Percentiles rank a stretch among this genome's conserved stretches.
phyloP scores from a whole-genome alignment of 768 basidiomycete genomes.

The Serendipita sp. region DNA sequence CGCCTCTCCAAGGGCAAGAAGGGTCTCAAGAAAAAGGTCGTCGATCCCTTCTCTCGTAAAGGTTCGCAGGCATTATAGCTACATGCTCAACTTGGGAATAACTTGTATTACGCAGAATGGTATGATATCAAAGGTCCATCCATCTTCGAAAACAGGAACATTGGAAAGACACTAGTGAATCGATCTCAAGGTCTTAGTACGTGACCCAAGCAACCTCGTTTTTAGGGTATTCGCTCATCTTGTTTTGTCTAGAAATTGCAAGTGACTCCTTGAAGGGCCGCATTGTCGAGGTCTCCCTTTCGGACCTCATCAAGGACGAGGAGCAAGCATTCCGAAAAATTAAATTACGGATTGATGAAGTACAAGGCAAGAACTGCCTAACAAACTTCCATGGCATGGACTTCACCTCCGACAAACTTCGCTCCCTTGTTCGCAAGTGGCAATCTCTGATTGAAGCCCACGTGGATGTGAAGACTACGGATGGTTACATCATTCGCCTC shows the following conservation, averaged over 20 bases:
- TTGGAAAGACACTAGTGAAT: slow-evolving; percentile 98
- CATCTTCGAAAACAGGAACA: slow-evolving; percentile 89
- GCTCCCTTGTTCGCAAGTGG: slow-evolving; percentile 99
- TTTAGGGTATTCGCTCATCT: not conserved
- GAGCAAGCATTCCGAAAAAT: slow-evolving; percentile 99
- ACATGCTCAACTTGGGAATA: not conserved
- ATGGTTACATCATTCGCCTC: slow-evolving; percentile 97
- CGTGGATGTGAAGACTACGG: slow-evolving; percentile 97
- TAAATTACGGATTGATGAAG: slow-evolving; percentile 90
- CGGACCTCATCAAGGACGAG: slow-evolving; percentile 98
- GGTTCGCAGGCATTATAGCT: slow-evolving; percentile 31
- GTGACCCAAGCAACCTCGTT: slow-evolving; percentile 20
- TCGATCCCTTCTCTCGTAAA: slow-evolving; percentile 99
- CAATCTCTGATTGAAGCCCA: slow-evolving; percentile 98
- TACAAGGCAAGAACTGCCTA: slow-evolving; percentile 97
- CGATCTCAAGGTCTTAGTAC: slow-evolving; percentile 92
- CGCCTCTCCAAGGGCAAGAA: slow-evolving; percentile 96
- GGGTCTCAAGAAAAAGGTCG: slow-evolving; percentile 99
- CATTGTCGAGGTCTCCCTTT: slow-evolving; percentile 88
- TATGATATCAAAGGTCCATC: slow-evolving; percentile 98
- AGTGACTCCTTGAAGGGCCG: slow-evolving; percentile 97
- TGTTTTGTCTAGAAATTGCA: slow-evolving; percentile 61
- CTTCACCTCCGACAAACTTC: slow-evolving; percentile 99
- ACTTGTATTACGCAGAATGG: slow-evolving; percentile 49
- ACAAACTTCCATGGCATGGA: slow-evolving; percentile 99